A percentile compares a stretch with the other conserved stretches of the same genome.
phyloP scores from a whole-genome alignment of 441 rosid species.

The Pelargonium cotyledonis region DNA sequence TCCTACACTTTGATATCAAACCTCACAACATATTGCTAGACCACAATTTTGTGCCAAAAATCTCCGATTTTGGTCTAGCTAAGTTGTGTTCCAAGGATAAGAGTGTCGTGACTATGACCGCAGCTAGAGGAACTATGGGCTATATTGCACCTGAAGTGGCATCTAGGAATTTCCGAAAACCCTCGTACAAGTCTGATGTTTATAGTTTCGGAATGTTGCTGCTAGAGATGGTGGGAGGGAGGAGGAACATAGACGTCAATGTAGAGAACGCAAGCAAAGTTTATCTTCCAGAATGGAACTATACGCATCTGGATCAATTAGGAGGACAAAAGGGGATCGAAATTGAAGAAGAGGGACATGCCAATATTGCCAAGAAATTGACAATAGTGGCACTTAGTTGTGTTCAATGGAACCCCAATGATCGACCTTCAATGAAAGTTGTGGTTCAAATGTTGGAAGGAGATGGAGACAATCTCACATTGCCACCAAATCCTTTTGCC shows the following conservation, averaged over 20 bases:
- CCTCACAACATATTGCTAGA: conserved; percentile 7
- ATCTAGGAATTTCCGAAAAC: conserved; percentile 17
- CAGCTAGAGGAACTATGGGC: neutral
- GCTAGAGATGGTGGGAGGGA: conserved; percentile 22
- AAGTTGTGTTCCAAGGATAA: conserved; percentile 17
- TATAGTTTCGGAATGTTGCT: conserved; percentile 14
- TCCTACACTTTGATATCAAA: conserved; percentile 16
- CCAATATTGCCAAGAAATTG: conserved; percentile 26
- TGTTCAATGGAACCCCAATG: conserved; percentile 32
- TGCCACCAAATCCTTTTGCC: conserved; percentile 32
- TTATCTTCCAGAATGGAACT: conserved; percentile 10
- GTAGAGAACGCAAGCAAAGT: conserved; percentile 21
- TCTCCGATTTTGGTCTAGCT: conserved; percentile 19
- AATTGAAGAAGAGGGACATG: conserved; percentile 19
- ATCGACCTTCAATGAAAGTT: conserved; percentile 31
- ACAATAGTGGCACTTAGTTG: conserved; percentile 31
- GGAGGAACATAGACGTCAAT: conserved; percentile 13
- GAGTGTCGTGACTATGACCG: conserved; percentile 16
- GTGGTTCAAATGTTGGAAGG: conserved; percentile 37
- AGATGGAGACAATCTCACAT: conserved; percentile 16
- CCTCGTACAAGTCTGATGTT: neutral
- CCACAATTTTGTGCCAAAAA: conserved; percentile 17
- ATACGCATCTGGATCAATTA: conserved; percentile 14
- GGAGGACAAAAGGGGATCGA: conserved; percentile 21
- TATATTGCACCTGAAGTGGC: conserved; percentile 18